Evolutionary conservation across 192 early-diverging fungal genomes (phyloP), one percentile per base, ranked within the genome.

Genomic region (Rhizoclosmatium sp.): DNA sequence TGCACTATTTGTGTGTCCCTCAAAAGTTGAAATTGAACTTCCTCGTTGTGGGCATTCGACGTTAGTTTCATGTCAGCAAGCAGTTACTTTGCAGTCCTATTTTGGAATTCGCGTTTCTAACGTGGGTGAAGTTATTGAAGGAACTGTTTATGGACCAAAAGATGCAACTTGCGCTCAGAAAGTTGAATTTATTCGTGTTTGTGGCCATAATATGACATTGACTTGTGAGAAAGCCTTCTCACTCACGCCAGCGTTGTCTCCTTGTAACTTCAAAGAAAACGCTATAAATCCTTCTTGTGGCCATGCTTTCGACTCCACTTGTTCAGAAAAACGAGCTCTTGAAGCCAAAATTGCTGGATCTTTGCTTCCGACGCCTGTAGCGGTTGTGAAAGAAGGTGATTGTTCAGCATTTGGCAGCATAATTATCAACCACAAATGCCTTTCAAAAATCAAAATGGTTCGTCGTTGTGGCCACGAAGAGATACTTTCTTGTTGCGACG

Each of bases 391-490:
- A 9, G 79, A 80, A 44, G 72, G 72, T 16, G 62, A 78, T 48
- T 5, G 9, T 23, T 31, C 47, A 16, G 47, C 19, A 41, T 65
- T 67, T 64, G 61, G 61, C 31, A 16, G 9, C 39, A 21, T 66
- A 51, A 21, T 45, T 9, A 48, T 68, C 7, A 64, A 31, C 16
- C 23, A 23, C 23, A 12, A 47, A 7, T 80, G 79, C 49, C 39
- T 23, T n/a, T 3, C 21, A 49, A 56, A 62, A 39, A 59, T 80
- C 62, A n/a, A 31, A 44, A 16, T 80, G 44, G 40, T 51, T 21
- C 71, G 79, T 19, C 79, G 67, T 47, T 80, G 79, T 47, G 79
- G 79, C 12, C 79, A 80, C 51, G 61, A 64, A 23, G 51, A 69
- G 16, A 16, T 42, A 19, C 7, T 68, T n/a, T 7, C 5, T 3